A percentile compares a stretch with the other conserved stretches of the same genome.
Evolutionary conservation across 106 monocot genomes (phyloP).

Genomic region (Triglochin maritima): DNA sequence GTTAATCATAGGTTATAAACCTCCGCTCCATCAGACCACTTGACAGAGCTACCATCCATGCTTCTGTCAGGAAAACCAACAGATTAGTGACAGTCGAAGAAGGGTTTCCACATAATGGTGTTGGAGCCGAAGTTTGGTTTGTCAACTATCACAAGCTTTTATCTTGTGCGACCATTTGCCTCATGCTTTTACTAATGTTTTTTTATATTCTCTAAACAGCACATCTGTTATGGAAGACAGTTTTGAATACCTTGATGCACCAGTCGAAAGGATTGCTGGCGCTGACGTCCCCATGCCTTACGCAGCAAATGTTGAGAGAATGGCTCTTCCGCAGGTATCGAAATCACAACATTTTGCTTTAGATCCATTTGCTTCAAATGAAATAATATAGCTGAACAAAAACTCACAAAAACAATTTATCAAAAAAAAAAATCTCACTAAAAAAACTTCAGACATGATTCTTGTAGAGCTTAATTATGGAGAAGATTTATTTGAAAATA

Average conservation of each 20-base stretch:
- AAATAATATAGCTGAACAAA: too few relatives aligned
- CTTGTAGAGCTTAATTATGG: too few relatives aligned
- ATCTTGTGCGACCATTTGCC: background rate
- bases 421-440: too few relatives aligned
- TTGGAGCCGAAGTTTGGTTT: constrained; percentile 85
- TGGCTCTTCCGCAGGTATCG: constrained; percentile 82
- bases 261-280: constrained; percentile 89
- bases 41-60: constrained; percentile 70
- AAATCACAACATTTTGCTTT: background rate
- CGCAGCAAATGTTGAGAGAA: constrained; percentile 84
- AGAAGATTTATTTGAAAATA: too few relatives aligned
- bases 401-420: too few relatives aligned
- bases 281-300: constrained; percentile 98
- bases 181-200: background rate
- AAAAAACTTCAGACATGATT: too few relatives aligned
- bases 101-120: constrained; percentile 89
- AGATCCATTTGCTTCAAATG: background rate
- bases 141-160: background rate
- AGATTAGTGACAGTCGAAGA: constrained; percentile 88
- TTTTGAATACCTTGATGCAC: constrained; percentile 86
- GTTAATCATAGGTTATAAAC: constrained; percentile 56
- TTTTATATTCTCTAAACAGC: constrained; percentile 16
- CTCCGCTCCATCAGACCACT: constrained; percentile 85
- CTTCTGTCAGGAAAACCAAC: constrained; percentile 94
- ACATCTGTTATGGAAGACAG: constrained; percentile 79